phyloP scores from a whole-genome alignment of 805 yeast species.

The Saccharomycopsis amapae region DNA sequence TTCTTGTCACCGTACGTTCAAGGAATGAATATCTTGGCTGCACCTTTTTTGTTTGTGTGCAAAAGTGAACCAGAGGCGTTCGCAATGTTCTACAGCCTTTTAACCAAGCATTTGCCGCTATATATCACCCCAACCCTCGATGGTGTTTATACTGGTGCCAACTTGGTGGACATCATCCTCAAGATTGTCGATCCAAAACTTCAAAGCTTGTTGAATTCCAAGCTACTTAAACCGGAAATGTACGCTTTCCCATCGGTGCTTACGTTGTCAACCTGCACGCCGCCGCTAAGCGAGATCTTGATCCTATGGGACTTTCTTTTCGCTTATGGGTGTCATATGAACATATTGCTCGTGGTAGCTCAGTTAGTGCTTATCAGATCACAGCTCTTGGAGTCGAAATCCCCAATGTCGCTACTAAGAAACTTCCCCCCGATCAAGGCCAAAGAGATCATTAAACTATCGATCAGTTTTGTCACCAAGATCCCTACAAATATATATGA shows the following conservation, averaged over 20 bases:
- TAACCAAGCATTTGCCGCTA: constrained; percentile 62
- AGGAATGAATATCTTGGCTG: constrained; percentile 82
- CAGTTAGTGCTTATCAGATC: constrained; percentile 67
- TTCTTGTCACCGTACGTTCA: constrained; percentile 64
- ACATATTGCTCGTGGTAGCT: constrained; percentile 76
- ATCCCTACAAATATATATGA: constrained; percentile 57
- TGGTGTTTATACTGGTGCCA: constrained; percentile 73
- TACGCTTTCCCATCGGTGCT: constrained; percentile 81
- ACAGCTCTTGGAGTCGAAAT: constrained; percentile 43
- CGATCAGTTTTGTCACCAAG: constrained; percentile 71
- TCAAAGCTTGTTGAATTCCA: constrained; percentile 49
- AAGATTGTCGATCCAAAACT: constrained; percentile 68
- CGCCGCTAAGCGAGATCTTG: constrained; percentile 68
- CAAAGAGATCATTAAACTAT: constrained; percentile 65
- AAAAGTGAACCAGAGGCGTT: constrained; percentile 84
- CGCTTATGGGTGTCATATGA: constrained; percentile 88
- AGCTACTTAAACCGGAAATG: constrained; percentile 69
- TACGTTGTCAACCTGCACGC: constrained; percentile 84
- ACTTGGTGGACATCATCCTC: constrained; percentile 66
- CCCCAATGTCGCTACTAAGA: constrained; percentile 69
- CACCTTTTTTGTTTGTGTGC: constrained; percentile 71
- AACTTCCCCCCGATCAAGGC: constrained; percentile 69
- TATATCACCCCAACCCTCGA: constrained; percentile 70
- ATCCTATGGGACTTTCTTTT: constrained; percentile 85
- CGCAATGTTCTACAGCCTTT: constrained; percentile 54